A percentile compares a stretch with the other conserved stretches of the same genome.
Conservation (phyloP, 768 basidiomycete genomes). For the Grammothele lineata region DNA sequence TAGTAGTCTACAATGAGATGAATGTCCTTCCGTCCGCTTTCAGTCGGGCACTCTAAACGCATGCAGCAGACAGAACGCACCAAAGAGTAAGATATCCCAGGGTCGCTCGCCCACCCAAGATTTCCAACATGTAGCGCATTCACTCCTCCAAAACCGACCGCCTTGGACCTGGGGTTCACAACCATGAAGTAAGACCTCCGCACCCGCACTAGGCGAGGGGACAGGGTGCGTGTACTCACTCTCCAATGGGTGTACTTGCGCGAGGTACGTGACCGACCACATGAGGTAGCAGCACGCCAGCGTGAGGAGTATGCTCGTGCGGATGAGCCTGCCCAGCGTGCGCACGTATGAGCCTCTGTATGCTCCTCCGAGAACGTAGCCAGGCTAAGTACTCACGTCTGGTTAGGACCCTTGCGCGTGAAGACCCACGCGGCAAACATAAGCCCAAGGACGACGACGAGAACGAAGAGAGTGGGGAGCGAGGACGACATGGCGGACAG, state of each 20-base stretch:
- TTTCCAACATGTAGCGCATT: neutral
- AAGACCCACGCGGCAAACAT: constrained; percentile 64
- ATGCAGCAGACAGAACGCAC: constrained; percentile 1
- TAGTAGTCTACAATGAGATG: neutral
- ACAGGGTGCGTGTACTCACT: constrained; percentile 38
- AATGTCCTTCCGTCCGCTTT: neutral
- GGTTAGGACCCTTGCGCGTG: constrained; percentile 83
- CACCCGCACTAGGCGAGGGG: no score
- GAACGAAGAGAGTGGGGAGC: constrained; percentile 63
- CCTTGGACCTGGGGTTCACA: constrained; percentile 12
- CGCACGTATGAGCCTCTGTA: neutral
- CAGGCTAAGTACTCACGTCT: constrained; percentile 59
- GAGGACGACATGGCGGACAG: constrained; percentile 54
- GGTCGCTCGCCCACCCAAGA: neutral
- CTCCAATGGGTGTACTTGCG: constrained; percentile 88
- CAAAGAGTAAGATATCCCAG: neutral
- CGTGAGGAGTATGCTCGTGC: constrained; percentile 75
- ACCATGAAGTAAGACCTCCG: no score
- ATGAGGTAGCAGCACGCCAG: constrained; percentile 86
- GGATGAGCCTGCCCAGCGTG: constrained; percentile 58
- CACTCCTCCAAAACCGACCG: constrained; percentile 5
- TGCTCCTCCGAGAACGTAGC: no score
- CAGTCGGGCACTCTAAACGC: no score
- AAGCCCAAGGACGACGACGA: constrained; percentile 60
- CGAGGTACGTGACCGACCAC: constrained; percentile 97